Base-by-base conservation (phyloP, 192 early-diverging fungal genomes). In the Coemansia sp. region DNA sequence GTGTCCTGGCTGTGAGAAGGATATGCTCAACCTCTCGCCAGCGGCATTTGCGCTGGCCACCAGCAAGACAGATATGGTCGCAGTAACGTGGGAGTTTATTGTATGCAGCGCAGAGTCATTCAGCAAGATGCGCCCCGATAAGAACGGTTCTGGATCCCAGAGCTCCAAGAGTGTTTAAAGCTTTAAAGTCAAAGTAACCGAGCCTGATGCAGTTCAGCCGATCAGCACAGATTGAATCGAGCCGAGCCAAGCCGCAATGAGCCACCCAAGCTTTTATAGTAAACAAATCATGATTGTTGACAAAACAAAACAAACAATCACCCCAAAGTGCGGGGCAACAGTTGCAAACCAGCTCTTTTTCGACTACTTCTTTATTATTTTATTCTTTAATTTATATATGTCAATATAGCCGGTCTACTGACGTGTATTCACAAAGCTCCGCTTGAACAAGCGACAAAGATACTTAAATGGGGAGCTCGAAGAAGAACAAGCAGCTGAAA, bases 21-120 rank as follows among this genome's bases (percentile, higher is more conserved):
- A 77, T 3, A 63, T 56, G 19, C 53, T 86, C 21, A 83, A 86
- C 31, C 67, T 84, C 16, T 74, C 76, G 5, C 76, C 77, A 18
- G 54, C 65, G 1, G 81, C 85, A 0, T 86, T 83, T 38, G 38
- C 49, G 5, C 44, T 60, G 19, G 73, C 81, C 25, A 79, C 69
- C 3, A 60, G 58, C 4, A 55, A 47, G 12, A 40, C 49, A 10
- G 71, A 33, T 8, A 67, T 23, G 4, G 53, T 31, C 24, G 35
- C 29, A 18, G 23, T 54, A 12, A 35, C 53, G 3, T 54, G 53
- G 53, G 32, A 38, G 10, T 54, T 54, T 23, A 31, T 38, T 3
- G 9, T 33, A 6, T 54, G 53, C 24, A 35, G 53, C 33, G 29
- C 30, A 18, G 27, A 32, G 14, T 53, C 51, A 0, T 32, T 30